Evolutionary conservation across 1,284 basidiomycete species (phyloP).

Genomic region (Cryptococcus neoformans): DNA sequence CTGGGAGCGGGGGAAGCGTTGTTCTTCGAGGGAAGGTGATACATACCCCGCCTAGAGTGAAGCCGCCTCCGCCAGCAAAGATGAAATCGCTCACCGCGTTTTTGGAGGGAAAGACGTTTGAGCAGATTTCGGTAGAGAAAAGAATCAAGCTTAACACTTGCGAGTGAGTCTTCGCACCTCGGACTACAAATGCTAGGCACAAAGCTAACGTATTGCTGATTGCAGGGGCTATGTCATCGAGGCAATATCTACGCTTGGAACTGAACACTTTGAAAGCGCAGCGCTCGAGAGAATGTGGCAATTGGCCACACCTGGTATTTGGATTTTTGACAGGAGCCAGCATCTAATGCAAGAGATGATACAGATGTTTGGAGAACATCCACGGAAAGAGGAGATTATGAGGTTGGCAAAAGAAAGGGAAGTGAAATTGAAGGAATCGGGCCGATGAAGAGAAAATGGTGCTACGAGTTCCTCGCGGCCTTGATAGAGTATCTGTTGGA

Average conservation of each 20-base stretch:
- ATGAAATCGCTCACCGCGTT: constrained; percentile 21
- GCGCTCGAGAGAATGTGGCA: constrained; percentile 7
- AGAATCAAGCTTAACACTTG: constrained; percentile 21
- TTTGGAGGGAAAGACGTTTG: constrained; percentile 13
- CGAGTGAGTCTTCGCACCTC: constrained; percentile 17
- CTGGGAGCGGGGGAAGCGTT: too few species aligned
- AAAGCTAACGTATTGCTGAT: not conserved
- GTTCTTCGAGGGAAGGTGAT: not conserved
- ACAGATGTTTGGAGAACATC: not conserved
- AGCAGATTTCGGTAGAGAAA: constrained; percentile 14
- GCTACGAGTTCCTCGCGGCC: too few species aligned
- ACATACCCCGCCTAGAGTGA: not conserved
- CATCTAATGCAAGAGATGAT: not conserved
- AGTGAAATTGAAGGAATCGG: not conserved
- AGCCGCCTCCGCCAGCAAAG: constrained; percentile 15
- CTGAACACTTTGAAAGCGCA: not conserved
- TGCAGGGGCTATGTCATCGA: constrained; percentile 12
- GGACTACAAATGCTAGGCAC: not conserved
- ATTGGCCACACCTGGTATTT: constrained; percentile 1
- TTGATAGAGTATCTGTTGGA: too few species aligned
- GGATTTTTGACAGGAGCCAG: constrained; percentile 2
- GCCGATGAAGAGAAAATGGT: too few species aligned
- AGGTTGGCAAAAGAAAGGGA: not conserved
- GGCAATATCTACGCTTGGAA: constrained; percentile 3
- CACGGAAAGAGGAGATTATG: not conserved